phyloP scores from a whole-genome alignment of 495 filamentous ascomycete genomes.

The Neurospora sp. region DNA sequence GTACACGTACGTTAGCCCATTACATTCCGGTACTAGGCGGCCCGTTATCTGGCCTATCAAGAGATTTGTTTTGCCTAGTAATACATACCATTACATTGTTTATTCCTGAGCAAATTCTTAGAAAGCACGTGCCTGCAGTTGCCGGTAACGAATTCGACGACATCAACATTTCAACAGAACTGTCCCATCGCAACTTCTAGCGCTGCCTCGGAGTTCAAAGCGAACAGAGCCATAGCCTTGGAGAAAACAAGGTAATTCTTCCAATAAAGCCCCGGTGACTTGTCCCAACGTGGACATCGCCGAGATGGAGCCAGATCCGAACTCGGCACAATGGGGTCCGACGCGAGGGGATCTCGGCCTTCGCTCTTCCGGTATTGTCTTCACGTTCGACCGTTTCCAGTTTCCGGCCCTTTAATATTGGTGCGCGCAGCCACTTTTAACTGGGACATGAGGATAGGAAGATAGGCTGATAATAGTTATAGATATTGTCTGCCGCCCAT shows the following conservation, averaged over 20 bases:
- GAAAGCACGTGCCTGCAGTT: not conserved
- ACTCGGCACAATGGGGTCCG: not conserved
- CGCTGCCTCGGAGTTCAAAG: not conserved
- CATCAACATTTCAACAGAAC: no score
- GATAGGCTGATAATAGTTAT: not conserved
- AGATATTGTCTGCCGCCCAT: not conserved
- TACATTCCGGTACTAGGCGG: not conserved
- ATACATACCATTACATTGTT: not conserved
- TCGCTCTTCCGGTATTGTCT: not conserved
- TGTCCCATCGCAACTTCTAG: not conserved
- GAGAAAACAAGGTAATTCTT: not conserved
- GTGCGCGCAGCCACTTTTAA: not conserved
- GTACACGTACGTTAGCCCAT: not conserved
- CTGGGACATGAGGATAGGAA: not conserved
- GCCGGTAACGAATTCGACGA: no score
- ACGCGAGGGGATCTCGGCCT: not conserved
- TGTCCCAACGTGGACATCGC: not conserved
- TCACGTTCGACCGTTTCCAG: not conserved
- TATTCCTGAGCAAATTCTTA: not conserved
- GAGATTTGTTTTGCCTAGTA: not conserved
- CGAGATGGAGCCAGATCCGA: not conserved
- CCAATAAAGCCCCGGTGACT: not conserved
- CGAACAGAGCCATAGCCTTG: not conserved
- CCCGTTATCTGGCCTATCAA: not conserved
- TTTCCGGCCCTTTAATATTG: not conserved